Percentiles rank a stretch among this genome's conserved stretches.
phyloP scores from a whole-genome alignment of 345 rosid species.

The Combretum micranthum region DNA sequence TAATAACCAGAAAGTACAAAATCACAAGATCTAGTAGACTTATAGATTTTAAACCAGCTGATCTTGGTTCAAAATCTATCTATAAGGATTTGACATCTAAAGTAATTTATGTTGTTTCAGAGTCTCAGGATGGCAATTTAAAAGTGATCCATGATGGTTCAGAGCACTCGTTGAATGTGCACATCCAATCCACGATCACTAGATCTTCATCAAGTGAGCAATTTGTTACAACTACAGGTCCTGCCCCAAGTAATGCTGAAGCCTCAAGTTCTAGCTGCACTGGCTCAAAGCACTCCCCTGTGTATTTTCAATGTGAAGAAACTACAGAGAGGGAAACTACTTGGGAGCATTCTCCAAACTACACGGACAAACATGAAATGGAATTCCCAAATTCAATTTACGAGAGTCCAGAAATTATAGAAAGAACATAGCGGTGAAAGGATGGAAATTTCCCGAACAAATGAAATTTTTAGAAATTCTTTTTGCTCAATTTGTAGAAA shows the following conservation, averaged over 20 bases:
- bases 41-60: no score
- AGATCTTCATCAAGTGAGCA: constrained; percentile 23
- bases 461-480: constrained; percentile 27
- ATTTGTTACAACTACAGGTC: constrained; percentile 1
- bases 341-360: constrained; percentile 14
- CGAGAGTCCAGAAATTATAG: constrained; percentile 20
- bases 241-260: constrained; percentile 12
- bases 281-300: constrained; percentile 12
- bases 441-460: constrained; percentile 18
- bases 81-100: background rate
- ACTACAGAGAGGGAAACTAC: constrained; percentile 19
- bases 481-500: constrained; percentile 48
- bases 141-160: constrained; percentile 10
- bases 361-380: constrained; percentile 8
- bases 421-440: constrained; percentile 13
- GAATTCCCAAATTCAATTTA: constrained; percentile 4
- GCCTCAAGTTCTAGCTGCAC: constrained; percentile 19
- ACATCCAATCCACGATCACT: constrained; percentile 7
- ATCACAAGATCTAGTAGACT: no score
- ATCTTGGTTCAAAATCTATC: no score
- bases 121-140: constrained; percentile 13
- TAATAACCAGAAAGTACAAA: no score
- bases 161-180: constrained; percentile 8
- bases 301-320: constrained; percentile 17
- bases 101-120: constrained; percentile 18